phyloP scores from a whole-genome alignment of 1,139 yeast genomes.

The Suhomyces maxii region DNA sequence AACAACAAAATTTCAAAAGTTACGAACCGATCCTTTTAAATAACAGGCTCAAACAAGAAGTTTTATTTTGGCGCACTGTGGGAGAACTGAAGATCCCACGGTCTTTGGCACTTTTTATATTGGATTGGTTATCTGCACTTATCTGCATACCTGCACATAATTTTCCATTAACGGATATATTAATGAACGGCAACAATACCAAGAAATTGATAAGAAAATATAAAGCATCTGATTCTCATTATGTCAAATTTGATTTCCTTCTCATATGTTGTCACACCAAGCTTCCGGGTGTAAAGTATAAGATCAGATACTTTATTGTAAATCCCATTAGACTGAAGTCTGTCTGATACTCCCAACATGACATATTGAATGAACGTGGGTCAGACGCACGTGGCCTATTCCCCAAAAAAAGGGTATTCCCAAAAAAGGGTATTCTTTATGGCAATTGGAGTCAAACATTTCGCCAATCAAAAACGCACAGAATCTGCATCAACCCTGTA shows the following conservation, averaged over 20 bases:
- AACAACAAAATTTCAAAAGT: background rate
- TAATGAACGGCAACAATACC: background rate
- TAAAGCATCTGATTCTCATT: too few relatives aligned
- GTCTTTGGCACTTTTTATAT: background rate
- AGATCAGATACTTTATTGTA: background rate
- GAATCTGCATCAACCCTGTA: background rate
- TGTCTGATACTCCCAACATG: too few relatives aligned
- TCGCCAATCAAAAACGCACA: background rate
- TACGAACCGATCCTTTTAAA: background rate
- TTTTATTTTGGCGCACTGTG: background rate
- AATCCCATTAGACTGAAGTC: background rate
- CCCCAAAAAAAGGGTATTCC: too few relatives aligned
- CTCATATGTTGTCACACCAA: too few relatives aligned
- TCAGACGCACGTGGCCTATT: too few relatives aligned
- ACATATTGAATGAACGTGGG: background rate
- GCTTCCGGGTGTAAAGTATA: too few relatives aligned
- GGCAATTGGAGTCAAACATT: too few relatives aligned
- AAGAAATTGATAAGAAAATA: background rate
- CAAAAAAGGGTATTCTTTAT: too few relatives aligned
- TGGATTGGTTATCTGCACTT: background rate
- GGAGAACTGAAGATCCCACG: background rate
- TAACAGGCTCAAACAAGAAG: background rate
- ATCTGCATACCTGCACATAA: background rate
- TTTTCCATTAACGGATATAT: background rate
- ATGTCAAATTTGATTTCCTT: too few relatives aligned